Evolutionary conservation across 331 rosid genomes (phyloP).

Genomic region (Prunus yedoensis): DNA sequence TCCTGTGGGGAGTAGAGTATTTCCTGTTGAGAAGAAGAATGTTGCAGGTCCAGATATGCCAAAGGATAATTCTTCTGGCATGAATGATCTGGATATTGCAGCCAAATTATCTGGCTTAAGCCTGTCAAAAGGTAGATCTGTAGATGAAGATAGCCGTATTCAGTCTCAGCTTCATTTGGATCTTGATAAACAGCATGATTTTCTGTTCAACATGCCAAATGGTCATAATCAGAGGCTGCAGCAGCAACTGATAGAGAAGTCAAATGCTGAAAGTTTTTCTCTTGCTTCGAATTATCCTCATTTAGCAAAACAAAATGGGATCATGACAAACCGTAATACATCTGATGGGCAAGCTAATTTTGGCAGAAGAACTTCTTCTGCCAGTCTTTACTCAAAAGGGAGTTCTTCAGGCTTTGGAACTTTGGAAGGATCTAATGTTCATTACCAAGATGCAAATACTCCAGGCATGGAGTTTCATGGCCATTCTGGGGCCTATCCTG

Average conservation of each 20-base stretch:
- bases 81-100: conserved; percentile 60
- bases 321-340: conserved; percentile 42
- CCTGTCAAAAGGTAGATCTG: conserved; percentile 56
- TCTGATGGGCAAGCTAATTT: conserved; percentile 53
- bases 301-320: conserved; percentile 55
- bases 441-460: conserved; percentile 30
- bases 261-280: conserved; percentile 25
- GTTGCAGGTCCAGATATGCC: conserved; percentile 43
- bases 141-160: conserved; percentile 55
- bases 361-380: conserved; percentile 64
- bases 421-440: conserved; percentile 34
- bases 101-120: conserved; percentile 60
- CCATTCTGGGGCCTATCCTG: conserved; percentile 50
- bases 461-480: conserved; percentile 43
- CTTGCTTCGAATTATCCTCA: conserved; percentile 31
- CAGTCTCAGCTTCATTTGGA: conserved; percentile 63
- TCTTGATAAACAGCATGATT: conserved; percentile 49
- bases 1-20: conserved; percentile 58
- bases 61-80: conserved; percentile 50
- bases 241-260: conserved; percentile 28
- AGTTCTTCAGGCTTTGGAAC: conserved; percentile 53
- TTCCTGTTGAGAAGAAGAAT: conserved; percentile 46
- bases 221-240: conserved; percentile 39
- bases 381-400: conserved; percentile 58
- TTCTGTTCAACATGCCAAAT: conserved; percentile 39